A percentile compares a stretch with the other conserved stretches of the same genome.
Evolutionary conservation across 2,329 filamentous ascomycete species (phyloP).

Genomic region (Fusarium globosum): DNA sequence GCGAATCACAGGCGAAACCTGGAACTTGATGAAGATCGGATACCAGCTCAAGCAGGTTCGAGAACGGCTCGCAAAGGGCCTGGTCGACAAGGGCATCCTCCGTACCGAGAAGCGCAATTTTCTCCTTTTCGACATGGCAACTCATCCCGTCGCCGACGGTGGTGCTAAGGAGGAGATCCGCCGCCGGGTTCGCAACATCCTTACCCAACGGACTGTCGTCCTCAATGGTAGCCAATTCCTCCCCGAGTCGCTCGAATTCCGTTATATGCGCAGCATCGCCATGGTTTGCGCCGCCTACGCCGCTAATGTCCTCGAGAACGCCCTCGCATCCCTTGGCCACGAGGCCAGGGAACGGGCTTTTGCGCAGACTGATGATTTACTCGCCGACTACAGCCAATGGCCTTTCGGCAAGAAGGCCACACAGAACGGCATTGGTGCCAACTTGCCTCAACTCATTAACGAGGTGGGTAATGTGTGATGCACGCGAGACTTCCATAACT

Average conservation of each 20-base stretch:
- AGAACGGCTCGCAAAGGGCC: constrained; percentile 94
- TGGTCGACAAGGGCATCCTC: constrained; percentile 98
- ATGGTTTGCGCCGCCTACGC: constrained; percentile 99
- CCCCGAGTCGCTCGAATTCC: constrained; percentile 93
- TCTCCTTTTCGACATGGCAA: constrained; percentile 99
- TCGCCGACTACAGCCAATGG: constrained; percentile 97
- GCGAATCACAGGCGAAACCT: constrained; percentile 82
- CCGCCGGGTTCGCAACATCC: constrained; percentile 88
- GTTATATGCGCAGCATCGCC: constrained; percentile 88
- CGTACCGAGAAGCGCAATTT: constrained; percentile 99
- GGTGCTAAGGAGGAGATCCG: constrained; percentile 98
- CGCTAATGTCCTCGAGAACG: constrained; percentile 97
- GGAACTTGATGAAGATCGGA: constrained; percentile 99
- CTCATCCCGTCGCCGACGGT: constrained; percentile 94
- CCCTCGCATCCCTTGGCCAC: constrained; percentile 91
- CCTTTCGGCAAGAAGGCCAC: constrained; percentile 90
- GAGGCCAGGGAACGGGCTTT: constrained; percentile 95
- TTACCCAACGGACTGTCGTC: constrained; percentile 94
- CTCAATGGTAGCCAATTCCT: constrained; percentile 88
- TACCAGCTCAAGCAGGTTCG: constrained; percentile 99
- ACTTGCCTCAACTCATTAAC: constrained; percentile 85
- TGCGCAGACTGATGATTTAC: constrained; percentile 93
- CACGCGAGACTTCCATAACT: constrained; percentile 8
- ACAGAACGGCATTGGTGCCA: constrained; percentile 86
- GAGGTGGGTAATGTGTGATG: constrained; percentile 65